Base-by-base conservation (phyloP, 2,329 filamentous ascomycete species). In the Colletotrichum sp. region DNA sequence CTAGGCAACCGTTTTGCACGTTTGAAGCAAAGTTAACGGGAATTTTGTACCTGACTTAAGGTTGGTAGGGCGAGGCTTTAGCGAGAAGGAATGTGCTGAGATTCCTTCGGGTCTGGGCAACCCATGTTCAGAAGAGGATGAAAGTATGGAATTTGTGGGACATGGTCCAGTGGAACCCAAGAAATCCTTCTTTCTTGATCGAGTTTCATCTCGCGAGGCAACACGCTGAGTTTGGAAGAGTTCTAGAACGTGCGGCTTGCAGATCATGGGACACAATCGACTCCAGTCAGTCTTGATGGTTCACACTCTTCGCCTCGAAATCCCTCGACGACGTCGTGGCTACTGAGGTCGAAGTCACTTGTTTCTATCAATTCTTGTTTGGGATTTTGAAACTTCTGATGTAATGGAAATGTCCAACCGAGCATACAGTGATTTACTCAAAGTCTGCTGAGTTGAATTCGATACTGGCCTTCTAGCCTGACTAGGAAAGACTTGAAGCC, bases 81-180 rank as follows among this genome's bases (percentile, higher is more conserved):
- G 18, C 26, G 26, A 18, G 57, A 60, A 60, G 26, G 57, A 60
- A 6, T 60, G 57, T 60, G 57, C 57, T 60, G 57, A 52, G 57
- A 60, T 28, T 32, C 57, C 57, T 60, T 60, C 26, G 57, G 57
- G 26, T 8, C 57, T 60, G 26, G 57, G 57, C 57, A 30, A 5
- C 18, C 26, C 57, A 28, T 30, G 16, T 30, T 21, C 5, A 49
- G 26, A 30, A n/a, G 26, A 30, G 18, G 18, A 21, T n/a, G 39
- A 7, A 10, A 18, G 6, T 30, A 60, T 60, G 8, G 18, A 60
- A 8, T 26, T 12, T n/a, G 16, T 30, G 55, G 55, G 16, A 60
- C 16, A 30, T 26, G 21, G 18, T 21, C 8, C 8, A 9, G 24
- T 60, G 26, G 26, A 30, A 12, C 21, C 57, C 30, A 28, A n/a